These are phyloP conservation scores for Lonicera japonica DNA, from an alignment of 129 eudicot species.

Conservation along the genomic window DNA sequence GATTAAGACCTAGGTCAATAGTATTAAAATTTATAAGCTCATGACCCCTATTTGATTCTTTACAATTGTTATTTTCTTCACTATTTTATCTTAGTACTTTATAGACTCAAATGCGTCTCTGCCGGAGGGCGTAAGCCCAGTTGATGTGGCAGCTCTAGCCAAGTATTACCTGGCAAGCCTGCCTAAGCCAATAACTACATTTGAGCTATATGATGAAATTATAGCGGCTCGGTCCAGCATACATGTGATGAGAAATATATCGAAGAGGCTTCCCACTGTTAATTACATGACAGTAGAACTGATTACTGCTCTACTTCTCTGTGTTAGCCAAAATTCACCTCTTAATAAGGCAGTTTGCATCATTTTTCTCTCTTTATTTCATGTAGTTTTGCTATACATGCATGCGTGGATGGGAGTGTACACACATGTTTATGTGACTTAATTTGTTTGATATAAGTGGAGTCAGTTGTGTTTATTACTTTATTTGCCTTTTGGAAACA, in stretches of 20 bases:
- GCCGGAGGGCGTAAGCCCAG: constrained; percentile 60
- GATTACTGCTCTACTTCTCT: constrained; percentile 76
- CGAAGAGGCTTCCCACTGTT: constrained; percentile 85
- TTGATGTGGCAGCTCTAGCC: constrained; percentile 68
- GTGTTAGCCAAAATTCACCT: constrained; percentile 87
- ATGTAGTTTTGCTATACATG: background rate
- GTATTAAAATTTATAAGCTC: constrained; percentile 1
- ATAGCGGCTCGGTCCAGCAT: constrained; percentile 73
- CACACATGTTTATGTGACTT: background rate
- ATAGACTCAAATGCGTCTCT: constrained; percentile 71
- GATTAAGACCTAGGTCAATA: too few relatives aligned
- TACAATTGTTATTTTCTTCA: background rate
- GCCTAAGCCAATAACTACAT: constrained; percentile 77
- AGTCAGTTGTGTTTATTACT: background rate
- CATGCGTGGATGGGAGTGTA: background rate
- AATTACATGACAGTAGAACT: constrained; percentile 89
- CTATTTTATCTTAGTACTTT: background rate
- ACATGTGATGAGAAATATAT: constrained; percentile 54
- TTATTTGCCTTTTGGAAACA: too few relatives aligned
- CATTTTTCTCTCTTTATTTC: constrained; percentile 3
- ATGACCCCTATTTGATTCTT: background rate
- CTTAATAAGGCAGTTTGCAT: constrained; percentile 76
- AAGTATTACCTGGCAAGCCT: constrained; percentile 95
- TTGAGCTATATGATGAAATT: constrained; percentile 60
- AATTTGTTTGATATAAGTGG: too few relatives aligned